These are phyloP conservation scores for Wickerhamomyces chaumierensis DNA, from an alignment of 805 yeast genomes.

Conservation along the genomic window DNA sequence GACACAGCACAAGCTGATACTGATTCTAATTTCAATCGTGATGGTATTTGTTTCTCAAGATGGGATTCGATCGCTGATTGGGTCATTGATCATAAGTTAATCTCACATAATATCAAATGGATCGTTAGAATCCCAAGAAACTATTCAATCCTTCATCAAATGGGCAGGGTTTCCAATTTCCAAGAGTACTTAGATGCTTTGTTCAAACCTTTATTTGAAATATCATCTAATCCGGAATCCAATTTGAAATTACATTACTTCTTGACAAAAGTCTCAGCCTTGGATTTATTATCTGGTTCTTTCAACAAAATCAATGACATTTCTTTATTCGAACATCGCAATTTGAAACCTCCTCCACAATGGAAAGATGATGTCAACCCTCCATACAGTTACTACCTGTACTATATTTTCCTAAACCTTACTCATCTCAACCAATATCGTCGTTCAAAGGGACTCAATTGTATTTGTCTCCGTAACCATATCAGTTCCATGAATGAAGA, in stretches of 20 bases:
- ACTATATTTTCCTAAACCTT: conserved; percentile 20
- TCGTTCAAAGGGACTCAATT: conserved; percentile 7
- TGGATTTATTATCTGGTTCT: conserved; percentile 21
- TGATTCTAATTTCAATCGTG: too few species aligned
- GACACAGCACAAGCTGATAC: too few species aligned
- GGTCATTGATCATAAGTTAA: conserved; percentile 24
- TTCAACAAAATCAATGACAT: conserved; percentile 11
- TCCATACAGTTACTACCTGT: conserved; percentile 27
- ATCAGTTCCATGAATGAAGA: conserved; percentile 13
- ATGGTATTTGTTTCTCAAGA: too few species aligned
- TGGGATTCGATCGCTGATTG: conserved; percentile 25
- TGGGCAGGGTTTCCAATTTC: conserved; percentile 16
- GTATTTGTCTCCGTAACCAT: conserved; percentile 14
- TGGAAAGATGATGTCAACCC: conserved; percentile 27
- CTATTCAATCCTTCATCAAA: conserved; percentile 16
- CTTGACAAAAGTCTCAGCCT: conserved; percentile 21
- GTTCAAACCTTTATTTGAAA: conserved; percentile 23
- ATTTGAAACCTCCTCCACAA: conserved; percentile 16
- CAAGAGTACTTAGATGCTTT: conserved; percentile 22
- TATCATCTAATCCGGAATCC: conserved; percentile 12
- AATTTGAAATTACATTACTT: conserved; percentile 21
- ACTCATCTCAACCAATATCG: conserved; percentile 15
- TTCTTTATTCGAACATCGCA: conserved; percentile 10
- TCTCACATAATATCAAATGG: conserved; percentile 30
- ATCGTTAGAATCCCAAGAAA: conserved; percentile 23